Evolutionary conservation across 2,329 filamentous ascomycete genomes (phyloP), one percentile per base, ranked within the genome.

Genomic region (Plectosphaerella plurivora): DNA sequence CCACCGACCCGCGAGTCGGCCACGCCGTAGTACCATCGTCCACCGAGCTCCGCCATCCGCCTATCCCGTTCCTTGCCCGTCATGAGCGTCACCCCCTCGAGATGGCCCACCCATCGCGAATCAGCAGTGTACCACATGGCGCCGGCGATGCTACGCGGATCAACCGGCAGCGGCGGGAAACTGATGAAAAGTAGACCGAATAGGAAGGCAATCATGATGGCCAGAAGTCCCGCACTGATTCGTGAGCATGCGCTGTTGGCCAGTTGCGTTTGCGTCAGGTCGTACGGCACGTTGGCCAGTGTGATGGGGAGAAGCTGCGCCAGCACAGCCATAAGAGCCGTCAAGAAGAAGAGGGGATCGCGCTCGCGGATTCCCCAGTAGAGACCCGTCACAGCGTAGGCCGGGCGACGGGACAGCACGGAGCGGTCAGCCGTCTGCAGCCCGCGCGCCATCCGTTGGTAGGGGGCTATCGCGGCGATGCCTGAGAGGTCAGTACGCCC

Each of bases 261-360:
- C 15, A 60, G 59, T 28, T 65, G 62, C 1, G 69, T 69, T 48
- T 75, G 72, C 0, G 71, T 68, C 2, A 72, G 65, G 49, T 69
- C 73, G 60, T 75, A 77, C 1, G 76, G 73, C 2, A 79, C 68
- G 54, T 77, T 79, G 57, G 74, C 68, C 3, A 81, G 67, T 2
- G 76, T 64, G 22, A 79, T 64, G 2, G 76, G 77, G 15, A 81
- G 69, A 45, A 78, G 71, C 47, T 81, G 76, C 22, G 75, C 69
- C 3, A 78, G 63, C 20, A 79, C 68, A 3, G 73, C 67, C 45
- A 73, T 71, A 5, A 71, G 55, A 0, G 73, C 69, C 7, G 74
- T 68, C 12, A 69, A 51, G 24, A 70, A 65, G 1, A 76, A 65
- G 53, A 75, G 75, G 8, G 64, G 50, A 28, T 78, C 69, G 9